Evolutionary conservation across 495 filamentous ascomycete species (phyloP).

Genomic region (Penicillium mononematosum): DNA sequence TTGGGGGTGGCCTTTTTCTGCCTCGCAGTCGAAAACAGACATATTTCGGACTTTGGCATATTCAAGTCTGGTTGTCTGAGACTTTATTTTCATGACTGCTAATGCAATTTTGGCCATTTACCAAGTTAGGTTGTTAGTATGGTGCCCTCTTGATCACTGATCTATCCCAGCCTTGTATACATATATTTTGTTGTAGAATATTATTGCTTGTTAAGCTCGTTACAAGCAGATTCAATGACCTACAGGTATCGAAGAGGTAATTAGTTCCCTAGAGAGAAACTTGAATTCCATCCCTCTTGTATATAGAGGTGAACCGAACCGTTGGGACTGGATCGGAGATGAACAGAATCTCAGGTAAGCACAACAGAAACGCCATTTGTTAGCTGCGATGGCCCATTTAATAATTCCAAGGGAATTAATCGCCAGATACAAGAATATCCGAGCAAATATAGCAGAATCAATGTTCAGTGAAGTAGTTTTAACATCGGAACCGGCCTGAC

Average conservation of each 20-base stretch:
- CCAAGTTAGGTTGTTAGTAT: neutral
- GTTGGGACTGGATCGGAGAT: neutral
- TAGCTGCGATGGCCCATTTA: neutral
- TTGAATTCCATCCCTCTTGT: neutral
- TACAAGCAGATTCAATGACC: neutral
- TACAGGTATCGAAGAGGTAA: neutral
- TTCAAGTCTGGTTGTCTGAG: neutral
- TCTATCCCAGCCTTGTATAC: neutral
- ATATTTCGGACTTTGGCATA: neutral
- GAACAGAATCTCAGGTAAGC: neutral
- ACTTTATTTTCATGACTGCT: neutral
- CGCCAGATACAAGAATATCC: neutral
- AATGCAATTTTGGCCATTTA: neutral
- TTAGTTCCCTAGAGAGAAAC: neutral
- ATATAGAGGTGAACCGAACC: neutral
- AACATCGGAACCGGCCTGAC: constrained; percentile 2
- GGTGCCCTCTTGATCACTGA: neutral
- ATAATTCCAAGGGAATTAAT: neutral
- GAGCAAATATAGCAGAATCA: neutral
- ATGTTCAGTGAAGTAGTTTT: neutral
- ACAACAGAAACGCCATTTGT: neutral
- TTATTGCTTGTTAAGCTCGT: neutral
- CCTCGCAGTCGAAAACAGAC: neutral
- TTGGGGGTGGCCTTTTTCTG: neutral
- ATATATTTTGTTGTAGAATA: neutral